phyloP scores from a whole-genome alignment of 768 basidiomycete genomes.

The Auricularia sp. region DNA sequence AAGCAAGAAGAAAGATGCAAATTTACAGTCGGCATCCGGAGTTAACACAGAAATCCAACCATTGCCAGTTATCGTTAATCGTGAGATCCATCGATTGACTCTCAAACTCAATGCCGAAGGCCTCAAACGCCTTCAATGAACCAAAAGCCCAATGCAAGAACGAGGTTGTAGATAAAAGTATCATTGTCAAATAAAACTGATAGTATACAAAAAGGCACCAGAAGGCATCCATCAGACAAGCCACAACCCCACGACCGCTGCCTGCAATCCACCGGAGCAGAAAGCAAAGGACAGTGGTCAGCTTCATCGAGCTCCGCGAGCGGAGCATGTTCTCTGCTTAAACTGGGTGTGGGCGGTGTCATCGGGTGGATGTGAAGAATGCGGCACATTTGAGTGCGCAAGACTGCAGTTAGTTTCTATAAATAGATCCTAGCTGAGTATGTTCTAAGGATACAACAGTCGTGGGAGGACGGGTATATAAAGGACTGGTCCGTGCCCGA shows the following conservation, averaged over 20 bases:
- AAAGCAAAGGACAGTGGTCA: neutral
- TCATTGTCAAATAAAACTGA: no score
- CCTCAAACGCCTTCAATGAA: no score
- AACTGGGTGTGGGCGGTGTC: neutral
- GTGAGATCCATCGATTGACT: no score
- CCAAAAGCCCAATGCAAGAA: no score
- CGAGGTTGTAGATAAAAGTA: no score
- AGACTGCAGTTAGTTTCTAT: conserved; percentile 2
- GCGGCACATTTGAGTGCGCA: neutral
- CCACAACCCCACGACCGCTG: neutral
- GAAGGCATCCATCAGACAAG: neutral
- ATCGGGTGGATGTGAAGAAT: neutral
- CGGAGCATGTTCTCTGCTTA: neutral
- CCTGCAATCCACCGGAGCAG: neutral
- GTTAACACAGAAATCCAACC: no score
- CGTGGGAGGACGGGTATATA: neutral
- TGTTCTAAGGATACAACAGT: neutral
- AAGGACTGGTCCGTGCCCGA: neutral
- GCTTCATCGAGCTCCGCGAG: neutral
- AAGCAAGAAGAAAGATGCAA: no score
- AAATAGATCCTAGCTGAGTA: conserved; percentile 3
- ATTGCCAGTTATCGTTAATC: no score
- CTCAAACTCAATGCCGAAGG: no score
- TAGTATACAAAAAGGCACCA: neutral
- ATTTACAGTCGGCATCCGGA: no score